These are phyloP conservation scores for Paracorniculantispora psalliotae DNA, from an alignment of 2,329 filamentous ascomycete species.

Conservation along the genomic window DNA sequence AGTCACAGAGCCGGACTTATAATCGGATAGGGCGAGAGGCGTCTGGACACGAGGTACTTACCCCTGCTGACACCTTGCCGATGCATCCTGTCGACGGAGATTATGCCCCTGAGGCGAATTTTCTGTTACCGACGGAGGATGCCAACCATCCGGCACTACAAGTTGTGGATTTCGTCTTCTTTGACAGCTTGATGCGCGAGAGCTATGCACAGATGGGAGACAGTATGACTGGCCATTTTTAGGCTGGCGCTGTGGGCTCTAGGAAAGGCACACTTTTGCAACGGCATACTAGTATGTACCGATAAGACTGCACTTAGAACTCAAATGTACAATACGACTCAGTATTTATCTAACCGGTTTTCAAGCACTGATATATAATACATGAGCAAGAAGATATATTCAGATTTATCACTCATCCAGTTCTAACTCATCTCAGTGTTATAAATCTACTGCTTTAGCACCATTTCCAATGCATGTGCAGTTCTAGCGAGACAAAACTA, in stretches of 20 bases:
- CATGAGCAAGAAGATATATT: no score
- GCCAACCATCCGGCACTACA: background rate
- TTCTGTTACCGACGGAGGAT: background rate
- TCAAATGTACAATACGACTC: no score
- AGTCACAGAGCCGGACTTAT: background rate
- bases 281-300: no score
- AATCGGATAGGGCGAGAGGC: background rate
- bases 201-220: background rate
- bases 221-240: background rate
- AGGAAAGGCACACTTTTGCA: background rate
- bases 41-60: background rate
- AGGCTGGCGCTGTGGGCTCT: background rate
- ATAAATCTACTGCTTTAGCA: no score
- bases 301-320: no score
- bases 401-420: no score
- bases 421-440: no score
- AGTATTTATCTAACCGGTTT: no score
- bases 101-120: background rate
- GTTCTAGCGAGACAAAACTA: no score
- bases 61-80: background rate
- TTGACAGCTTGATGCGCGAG: background rate
- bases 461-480: no score
- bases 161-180: background rate
- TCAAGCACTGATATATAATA: no score
- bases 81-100: background rate